Evolutionary conservation across 306 rosid genomes (phyloP).

Genomic region (Lablab purpureus): DNA sequence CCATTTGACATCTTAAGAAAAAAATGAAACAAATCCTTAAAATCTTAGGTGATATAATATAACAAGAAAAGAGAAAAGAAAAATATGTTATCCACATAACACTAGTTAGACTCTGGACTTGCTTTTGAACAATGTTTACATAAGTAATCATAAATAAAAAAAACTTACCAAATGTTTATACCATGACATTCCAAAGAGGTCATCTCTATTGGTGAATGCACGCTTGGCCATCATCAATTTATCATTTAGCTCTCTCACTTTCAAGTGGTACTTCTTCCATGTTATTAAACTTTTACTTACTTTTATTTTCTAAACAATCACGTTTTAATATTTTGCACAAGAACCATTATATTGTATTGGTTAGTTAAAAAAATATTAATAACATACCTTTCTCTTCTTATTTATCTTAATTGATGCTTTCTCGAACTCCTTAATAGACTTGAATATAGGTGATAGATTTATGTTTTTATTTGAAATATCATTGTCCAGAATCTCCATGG

Average conservation of each 20-base stretch:
- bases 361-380: neutral
- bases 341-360: neutral
- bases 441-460: constrained; percentile 11
- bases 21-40: too few relatives aligned
- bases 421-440: constrained; percentile 66
- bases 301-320: constrained; percentile 55
- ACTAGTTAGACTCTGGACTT: neutral
- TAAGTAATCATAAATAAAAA: too few relatives aligned
- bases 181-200: constrained; percentile 73
- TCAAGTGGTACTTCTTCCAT: constrained; percentile 54
- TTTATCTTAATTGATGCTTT: constrained; percentile 41
- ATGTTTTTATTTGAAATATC: constrained; percentile 53
- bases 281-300: constrained; percentile 55
- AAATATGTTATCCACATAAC: neutral
- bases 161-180: constrained; percentile 72
- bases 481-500: constrained; percentile 49
- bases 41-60: too few relatives aligned
- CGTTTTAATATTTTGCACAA: neutral
- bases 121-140: too few relatives aligned
- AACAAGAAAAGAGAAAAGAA: too few relatives aligned
- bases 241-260: constrained; percentile 70
- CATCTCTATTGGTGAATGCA: constrained; percentile 73
- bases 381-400: constrained; percentile 61
- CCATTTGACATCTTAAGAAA: too few relatives aligned
- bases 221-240: constrained; percentile 79